A percentile compares a stretch with the other conserved stretches of the same genome.
These are phyloP conservation scores for Phialophora chinensis DNA, from an alignment of 2,329 filamentous ascomycete genomes.

Conservation along the genomic window DNA sequence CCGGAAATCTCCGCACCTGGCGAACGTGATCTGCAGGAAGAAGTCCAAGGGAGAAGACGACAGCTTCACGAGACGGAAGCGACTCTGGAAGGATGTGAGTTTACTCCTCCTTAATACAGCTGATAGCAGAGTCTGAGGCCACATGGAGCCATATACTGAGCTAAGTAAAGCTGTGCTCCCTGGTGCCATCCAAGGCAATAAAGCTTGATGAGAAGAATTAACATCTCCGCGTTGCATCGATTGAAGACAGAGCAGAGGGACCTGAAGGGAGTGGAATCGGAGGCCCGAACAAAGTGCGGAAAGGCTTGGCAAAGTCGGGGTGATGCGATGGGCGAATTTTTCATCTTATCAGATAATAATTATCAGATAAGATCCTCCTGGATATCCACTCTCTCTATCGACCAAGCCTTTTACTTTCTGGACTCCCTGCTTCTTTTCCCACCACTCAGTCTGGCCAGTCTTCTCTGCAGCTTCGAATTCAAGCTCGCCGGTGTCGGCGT, in stretches of 20 bases:
- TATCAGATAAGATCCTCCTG: constrained; percentile 21
- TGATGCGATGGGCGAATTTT: constrained; percentile 1
- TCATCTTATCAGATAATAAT: constrained; percentile 28
- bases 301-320: not conserved
- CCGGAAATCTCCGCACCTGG: not conserved
- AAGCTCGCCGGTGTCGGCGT: constrained; percentile 20
- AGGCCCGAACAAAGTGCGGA: not conserved
- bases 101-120: too few species aligned
- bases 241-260: not conserved
- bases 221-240: not conserved
- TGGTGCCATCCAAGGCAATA: not conserved
- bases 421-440: not conserved
- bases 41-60: not conserved
- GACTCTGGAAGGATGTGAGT: not conserved
- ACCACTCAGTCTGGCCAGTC: not conserved
- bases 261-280: not conserved
- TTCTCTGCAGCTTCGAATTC: not conserved
- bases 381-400: not conserved
- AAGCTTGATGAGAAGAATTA: not conserved
- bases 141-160: not conserved
- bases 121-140: not conserved
- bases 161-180: not conserved
- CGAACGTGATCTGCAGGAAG: not conserved
- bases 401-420: not conserved
- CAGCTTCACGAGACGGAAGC: not conserved